A percentile compares a stretch with the other conserved stretches of the same genome.
Conservation (phyloP, 192 early-diverging fungal genomes). For the Coemansia sp. region DNA sequence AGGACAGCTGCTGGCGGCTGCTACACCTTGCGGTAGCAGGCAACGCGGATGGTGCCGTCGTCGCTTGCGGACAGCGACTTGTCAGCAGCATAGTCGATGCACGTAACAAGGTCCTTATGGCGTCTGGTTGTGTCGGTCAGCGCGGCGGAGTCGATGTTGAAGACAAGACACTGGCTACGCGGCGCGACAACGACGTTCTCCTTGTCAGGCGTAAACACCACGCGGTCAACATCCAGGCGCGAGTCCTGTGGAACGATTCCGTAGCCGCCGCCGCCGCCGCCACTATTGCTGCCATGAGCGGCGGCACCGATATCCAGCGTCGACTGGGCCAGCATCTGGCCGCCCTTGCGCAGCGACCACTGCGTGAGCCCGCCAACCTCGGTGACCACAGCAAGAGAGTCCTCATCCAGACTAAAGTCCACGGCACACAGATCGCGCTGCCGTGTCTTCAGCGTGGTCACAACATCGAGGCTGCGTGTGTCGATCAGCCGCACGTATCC, state of each 20-base stretch:
- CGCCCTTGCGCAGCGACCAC: slow-evolving; percentile 46
- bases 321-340: slow-evolving; percentile 47
- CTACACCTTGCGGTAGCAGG: slow-evolving; percentile 48
- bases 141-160: slow-evolving; percentile 51
- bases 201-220: slow-evolving; percentile 48
- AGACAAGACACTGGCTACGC: slow-evolving; percentile 44
- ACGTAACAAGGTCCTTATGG: slow-evolving; percentile 50
- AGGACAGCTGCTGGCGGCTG: too few species aligned
- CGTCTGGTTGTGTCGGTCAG: slow-evolving; percentile 46
- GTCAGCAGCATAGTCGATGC: slow-evolving; percentile 49
- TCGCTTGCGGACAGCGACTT: slow-evolving; percentile 48
- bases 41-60: slow-evolving; percentile 53
- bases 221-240: slow-evolving; percentile 39
- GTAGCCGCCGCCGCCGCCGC: background rate
- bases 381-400: slow-evolving; percentile 41
- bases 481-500: slow-evolving; percentile 42
- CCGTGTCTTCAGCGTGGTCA: slow-evolving; percentile 33
- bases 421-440: slow-evolving; percentile 35
- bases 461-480: slow-evolving; percentile 42
- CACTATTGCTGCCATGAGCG: background rate
- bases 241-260: slow-evolving; percentile 19
- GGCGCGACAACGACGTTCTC: slow-evolving; percentile 48
- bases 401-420: slow-evolving; percentile 44
- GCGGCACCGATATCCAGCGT: slow-evolving; percentile 22
- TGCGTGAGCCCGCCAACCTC: slow-evolving; percentile 50